Conservation (phyloP, 768 basidiomycete genomes). For the Leucosporidium scottii region DNA sequence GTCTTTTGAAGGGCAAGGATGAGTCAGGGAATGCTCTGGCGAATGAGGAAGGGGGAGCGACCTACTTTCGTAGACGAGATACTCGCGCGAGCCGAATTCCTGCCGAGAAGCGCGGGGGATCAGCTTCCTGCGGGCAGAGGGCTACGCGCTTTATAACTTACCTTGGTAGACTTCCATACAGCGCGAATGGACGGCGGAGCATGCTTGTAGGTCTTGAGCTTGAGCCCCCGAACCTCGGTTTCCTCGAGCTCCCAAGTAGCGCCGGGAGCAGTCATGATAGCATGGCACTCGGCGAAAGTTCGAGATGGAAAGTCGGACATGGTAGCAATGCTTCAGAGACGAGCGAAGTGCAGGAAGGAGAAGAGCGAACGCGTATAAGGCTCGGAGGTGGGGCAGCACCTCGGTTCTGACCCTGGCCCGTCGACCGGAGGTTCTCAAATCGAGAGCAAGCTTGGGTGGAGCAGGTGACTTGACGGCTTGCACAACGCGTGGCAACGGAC, state of each 20-base stretch:
- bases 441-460: too few species aligned
- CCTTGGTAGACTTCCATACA: background rate
- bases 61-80: constrained; percentile 52
- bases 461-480: too few species aligned
- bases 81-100: constrained; percentile 48
- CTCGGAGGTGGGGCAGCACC: too few species aligned
- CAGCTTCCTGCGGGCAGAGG: background rate
- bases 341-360: background rate
- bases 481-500: too few species aligned
- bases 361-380: background rate
- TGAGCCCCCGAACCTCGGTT: background rate
- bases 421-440: too few species aligned
- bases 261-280: background rate
- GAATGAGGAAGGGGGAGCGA: background rate
- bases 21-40: background rate
- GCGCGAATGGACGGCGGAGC: background rate
- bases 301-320: background rate
- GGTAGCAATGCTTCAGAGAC: background rate
- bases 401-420: too few species aligned
- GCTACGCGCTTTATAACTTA: background rate
- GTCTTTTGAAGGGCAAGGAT: constrained; percentile 38
- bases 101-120: constrained; percentile 8
- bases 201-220: background rate
- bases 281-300: background rate
- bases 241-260: constrained; percentile 1